These are phyloP conservation scores for Exophiala oligosperma DNA, from an alignment of 2,329 filamentous ascomycete species.

Conservation along the genomic window DNA sequence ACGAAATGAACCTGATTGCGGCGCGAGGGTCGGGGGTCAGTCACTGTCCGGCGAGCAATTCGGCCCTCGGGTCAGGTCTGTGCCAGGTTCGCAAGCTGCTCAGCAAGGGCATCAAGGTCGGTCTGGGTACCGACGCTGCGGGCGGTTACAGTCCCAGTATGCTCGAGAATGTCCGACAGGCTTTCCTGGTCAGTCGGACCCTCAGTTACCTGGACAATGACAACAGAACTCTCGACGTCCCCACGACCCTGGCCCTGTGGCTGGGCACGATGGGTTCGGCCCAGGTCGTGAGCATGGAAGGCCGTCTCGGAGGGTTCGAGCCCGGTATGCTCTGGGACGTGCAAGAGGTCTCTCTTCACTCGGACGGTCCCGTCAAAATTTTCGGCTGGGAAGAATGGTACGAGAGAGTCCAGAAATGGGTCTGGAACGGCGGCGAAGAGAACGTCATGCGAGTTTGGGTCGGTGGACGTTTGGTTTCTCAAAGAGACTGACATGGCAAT, in stretches of 20 bases:
- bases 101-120: constrained; percentile 72
- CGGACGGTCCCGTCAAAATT: constrained; percentile 63
- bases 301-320: constrained; percentile 76
- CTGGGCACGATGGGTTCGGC: constrained; percentile 86
- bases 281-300: constrained; percentile 69
- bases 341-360: constrained; percentile 68
- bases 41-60: constrained; percentile 88
- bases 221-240: constrained; percentile 28
- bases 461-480: constrained; percentile 75
- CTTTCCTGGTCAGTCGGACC: constrained; percentile 73
- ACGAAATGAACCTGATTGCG: constrained; percentile 66
- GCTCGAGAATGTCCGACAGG: constrained; percentile 76
- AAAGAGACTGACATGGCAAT: constrained; percentile 30
- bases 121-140: constrained; percentile 85
- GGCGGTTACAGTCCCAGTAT: constrained; percentile 83
- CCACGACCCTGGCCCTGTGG: constrained; percentile 80
- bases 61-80: constrained; percentile 74
- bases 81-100: constrained; percentile 75
- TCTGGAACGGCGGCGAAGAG: constrained; percentile 87
- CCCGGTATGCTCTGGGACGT: constrained; percentile 88
- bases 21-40: constrained; percentile 64
- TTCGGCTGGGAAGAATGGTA: constrained; percentile 92
- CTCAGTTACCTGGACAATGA: constrained; percentile 53
- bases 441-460: constrained; percentile 92
- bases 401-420: constrained; percentile 86